Evolutionary conservation across 208 protist genomes (phyloP), one percentile per base, ranked within the genome.

Genomic region (Endotrypanum monterogeii): DNA sequence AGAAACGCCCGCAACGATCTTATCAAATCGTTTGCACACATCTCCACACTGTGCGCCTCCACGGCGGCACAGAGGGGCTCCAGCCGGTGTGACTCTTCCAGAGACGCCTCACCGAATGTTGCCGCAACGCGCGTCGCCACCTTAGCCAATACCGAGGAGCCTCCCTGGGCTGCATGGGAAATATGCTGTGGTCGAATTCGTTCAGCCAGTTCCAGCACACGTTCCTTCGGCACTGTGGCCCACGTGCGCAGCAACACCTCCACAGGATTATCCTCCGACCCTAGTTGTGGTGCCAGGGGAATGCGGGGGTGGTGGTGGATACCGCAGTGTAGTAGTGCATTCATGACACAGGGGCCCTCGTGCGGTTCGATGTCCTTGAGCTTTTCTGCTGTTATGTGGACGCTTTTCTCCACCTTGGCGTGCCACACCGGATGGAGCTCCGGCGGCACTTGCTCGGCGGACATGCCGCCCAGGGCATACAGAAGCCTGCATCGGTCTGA

Each of bases 211-310:
- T 92, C 75, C n/a, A 97, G 65, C 52, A 95, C 83, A 35, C 82
- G 86, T 57, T 97, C 93, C 71, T 89, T 89, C 23, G 90, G 84
- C 39, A 74, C 84, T 3, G 78, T 85, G 0, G 82, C 74, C 91
- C 93, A 97, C 50, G 90, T 92, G 30, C 75, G 71, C 48, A 97
- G 84, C 7, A 97, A 70, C 28, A 87, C 76, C n/a, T 97, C 89
- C 11, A 93, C 88, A 4, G 93, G 89, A 78, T 96, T 94, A 52
- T 91, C 83, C 23, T 71, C 62, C 16, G 54, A 67, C 55, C 54
- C 74, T 23, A 76, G 78, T 57, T 63, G 74, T 55, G 75, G 75
- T 50, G 75, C 52, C 35, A 57, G 73, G 20, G 93, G 91, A 71
- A 97, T 90, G 75, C 88, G 85, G 0, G 84, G 85, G 75, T 97